Evolutionary conservation across 2,329 filamentous ascomycete species (phyloP), one percentile per base, ranked within the genome.

Genomic region (Trichoderma breve): DNA sequence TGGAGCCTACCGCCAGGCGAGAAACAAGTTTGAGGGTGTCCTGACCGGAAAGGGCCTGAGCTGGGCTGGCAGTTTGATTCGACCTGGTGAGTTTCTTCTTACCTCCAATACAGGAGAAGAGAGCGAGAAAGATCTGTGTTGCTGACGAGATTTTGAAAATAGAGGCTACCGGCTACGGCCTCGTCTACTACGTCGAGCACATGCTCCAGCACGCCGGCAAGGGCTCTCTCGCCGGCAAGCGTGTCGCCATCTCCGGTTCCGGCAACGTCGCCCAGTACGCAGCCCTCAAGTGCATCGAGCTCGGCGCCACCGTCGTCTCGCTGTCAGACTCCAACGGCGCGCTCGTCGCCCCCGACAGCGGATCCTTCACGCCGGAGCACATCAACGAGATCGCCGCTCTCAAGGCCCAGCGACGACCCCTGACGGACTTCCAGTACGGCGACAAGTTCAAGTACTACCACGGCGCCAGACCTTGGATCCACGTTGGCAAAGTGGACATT

Each of bases 241-340:
- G 91, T 73, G 96, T 98, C 71, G 93, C 95, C 82, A 92, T 99
- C 83, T 98, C 96, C 58, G 96, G 96, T 75, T 98, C 95, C 73
- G 96, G 96, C 76, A 99, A 99, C 86, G 96, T 98, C 70, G 96
- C 96, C 36, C 96, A 98, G 86, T 98, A 96, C 86, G 95, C 95
- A 36, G 96, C 95, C 0, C 92, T 98, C 77, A 98, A 98, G 87
- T 91, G 91, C 81, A 96, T 98, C 79, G 95, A 98, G 88, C 93
- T 98, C 77, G 96, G 96, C 78, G 96, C 92, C 74, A 95, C 89
- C 72, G 93, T 99, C 77, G 87, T 98, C 80, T 98, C 95, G 55
- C 90, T 99, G 71, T 97, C 94, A 78, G 96, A 98, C 88, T 95
- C 92, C 83, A 92, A 93, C 86, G 96, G 96, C 76, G 84, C 92